These are phyloP conservation scores for Globisporangium irregulare DNA, from an alignment of 352 stramenopile species.

Conservation along the genomic window DNA sequence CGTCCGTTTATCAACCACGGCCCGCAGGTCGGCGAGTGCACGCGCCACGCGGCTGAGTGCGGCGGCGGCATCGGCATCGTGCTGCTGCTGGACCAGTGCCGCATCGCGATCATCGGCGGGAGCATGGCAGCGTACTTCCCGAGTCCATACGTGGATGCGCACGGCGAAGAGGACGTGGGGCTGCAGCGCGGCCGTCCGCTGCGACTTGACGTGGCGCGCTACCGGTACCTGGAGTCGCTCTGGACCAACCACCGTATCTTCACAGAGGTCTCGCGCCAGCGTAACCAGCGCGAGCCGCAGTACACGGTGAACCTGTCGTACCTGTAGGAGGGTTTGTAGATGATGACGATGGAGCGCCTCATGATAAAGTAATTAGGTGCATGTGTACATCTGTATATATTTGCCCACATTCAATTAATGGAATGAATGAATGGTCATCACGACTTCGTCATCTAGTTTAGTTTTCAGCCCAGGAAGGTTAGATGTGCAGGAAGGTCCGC, in stretches of 20 bases:
- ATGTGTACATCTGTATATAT: slow-evolving; percentile 10
- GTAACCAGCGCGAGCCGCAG: slow-evolving; percentile 84
- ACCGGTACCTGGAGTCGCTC: slow-evolving; percentile 73
- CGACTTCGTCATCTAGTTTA: background rate
- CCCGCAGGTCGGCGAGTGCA: slow-evolving; percentile 80
- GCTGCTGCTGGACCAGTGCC: slow-evolving; percentile 82
- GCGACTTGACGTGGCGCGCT: slow-evolving; percentile 70
- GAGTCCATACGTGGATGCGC: slow-evolving; percentile 80
- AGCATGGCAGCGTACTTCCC: slow-evolving; percentile 87
- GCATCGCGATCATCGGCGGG: slow-evolving; percentile 75
- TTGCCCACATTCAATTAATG: slow-evolving; percentile 3
- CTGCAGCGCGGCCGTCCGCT: slow-evolving; percentile 78
- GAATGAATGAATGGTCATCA: background rate
- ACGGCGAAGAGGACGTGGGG: slow-evolving; percentile 83
- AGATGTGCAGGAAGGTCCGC: slow-evolving; percentile 60
- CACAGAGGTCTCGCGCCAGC: slow-evolving; percentile 79
- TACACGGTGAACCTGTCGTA: slow-evolving; percentile 87
- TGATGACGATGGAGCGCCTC: background rate
- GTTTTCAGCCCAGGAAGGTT: slow-evolving; percentile 52
- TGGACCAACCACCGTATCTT: slow-evolving; percentile 86
- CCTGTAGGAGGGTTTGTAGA: slow-evolving; percentile 36
- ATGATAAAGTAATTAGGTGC: slow-evolving; percentile 2
- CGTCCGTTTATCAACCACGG: slow-evolving; percentile 72
- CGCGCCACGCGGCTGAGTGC: slow-evolving; percentile 79
- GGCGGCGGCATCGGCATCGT: slow-evolving; percentile 82